Evolutionary conservation across 352 stramenopile genomes (phyloP), one percentile per base, ranked within the genome.

Genomic region (Globisporangium paroecandrum): DNA sequence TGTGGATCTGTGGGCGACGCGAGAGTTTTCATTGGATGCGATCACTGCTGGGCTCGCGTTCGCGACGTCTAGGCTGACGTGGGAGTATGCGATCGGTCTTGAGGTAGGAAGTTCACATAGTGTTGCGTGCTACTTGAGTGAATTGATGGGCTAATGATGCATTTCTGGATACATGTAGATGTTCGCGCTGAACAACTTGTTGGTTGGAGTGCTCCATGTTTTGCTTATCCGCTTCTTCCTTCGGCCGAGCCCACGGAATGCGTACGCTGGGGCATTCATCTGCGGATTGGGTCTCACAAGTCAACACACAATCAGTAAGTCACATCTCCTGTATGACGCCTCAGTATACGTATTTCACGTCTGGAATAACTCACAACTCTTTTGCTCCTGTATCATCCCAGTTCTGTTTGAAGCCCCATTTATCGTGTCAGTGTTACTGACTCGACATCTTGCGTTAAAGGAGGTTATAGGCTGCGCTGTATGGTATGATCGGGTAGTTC

Each of bases 131-230:
- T n/a, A 15, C 18, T 49, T 20, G 7, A 2, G 15, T 49, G 41
- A 49, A 61, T 24, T 46, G 25, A 29, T 4, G 27, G 64, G 34
- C 4, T 27, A 18, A 47, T 27, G 15, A n/a, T 41, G 24, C 38
- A 15, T 22, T 65, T 36, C 20, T 25, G 18, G 6, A 22, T 61
- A 6, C 27, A 7, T 85, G 34, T 82, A 98, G 83, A 95, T 99
- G 22, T 98, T 99, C 79, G 90, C 94, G 36, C 75, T 99, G 1
- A 98, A 98, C 69, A 98, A 98, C 53, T 64, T 97, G 0, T 82
- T 99, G 7, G 70, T 85, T 10, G 83, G 89, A 3, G 4, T 83
- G 24, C 77, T 99, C 13, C 91, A 85, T 62, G 67, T 94, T 15
- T 65, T 76, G 3, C 60, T 95, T 18, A 53, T 82, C 2, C 82